Percentiles rank a stretch among this genome's conserved stretches.
Conservation (phyloP, 345 rosid species). For the Barbarea vulgaris region DNA sequence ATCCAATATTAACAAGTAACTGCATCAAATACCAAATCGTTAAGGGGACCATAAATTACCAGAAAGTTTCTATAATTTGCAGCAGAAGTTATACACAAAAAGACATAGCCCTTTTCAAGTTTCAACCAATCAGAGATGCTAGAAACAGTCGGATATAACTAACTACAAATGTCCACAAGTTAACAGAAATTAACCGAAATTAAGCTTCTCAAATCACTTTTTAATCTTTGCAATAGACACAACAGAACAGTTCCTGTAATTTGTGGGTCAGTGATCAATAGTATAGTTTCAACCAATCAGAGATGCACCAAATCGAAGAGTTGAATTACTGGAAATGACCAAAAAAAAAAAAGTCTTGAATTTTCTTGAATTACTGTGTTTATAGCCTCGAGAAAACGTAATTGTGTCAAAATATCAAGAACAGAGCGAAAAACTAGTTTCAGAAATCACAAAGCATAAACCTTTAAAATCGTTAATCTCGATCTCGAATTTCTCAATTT, state of each 20-base stretch:
- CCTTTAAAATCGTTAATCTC: neutral
- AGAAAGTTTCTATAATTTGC: neutral
- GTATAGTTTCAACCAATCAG: neutral
- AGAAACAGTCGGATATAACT: neutral
- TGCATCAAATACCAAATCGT: slow-evolving; percentile 33
- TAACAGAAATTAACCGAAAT: neutral
- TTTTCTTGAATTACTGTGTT: neutral
- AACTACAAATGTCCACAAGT: neutral
- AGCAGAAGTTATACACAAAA: neutral
- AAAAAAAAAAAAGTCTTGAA: neutral
- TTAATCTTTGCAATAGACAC: neutral
- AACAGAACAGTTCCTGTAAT: too few species aligned
- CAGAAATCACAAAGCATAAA: neutral
- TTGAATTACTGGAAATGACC: neutral
- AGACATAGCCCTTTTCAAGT: neutral
- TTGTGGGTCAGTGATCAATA: neutral
- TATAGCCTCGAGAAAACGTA: neutral
- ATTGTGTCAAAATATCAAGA: slow-evolving; percentile 7
- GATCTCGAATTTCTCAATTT: slow-evolving; percentile 17
- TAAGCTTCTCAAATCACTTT: neutral
- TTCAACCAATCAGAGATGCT: neutral
- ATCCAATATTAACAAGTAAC: slow-evolving; percentile 84
- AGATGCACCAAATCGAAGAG: neutral
- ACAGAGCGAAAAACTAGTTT: neutral
- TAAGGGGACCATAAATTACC: neutral